Evolutionary conservation across 345 rosid genomes (phyloP), one percentile per base, ranked within the genome.

Genomic region (Eucalyptus polyanthemos): DNA sequence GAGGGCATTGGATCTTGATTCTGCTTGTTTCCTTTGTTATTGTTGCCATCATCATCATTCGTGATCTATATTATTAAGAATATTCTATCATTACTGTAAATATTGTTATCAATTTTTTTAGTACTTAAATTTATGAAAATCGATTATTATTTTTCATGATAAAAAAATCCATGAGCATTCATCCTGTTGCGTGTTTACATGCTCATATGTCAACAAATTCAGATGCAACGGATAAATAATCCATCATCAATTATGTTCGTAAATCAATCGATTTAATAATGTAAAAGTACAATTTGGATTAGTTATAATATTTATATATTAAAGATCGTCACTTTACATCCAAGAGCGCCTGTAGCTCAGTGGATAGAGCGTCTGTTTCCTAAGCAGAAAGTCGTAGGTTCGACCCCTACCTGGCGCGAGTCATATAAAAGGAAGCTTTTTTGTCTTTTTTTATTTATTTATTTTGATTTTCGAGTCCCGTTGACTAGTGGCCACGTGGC

Each of bases 281-380:
- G 1, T 7, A 2, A 3, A 65, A 58, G 2, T n/a, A 60, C 0
- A 21, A 21, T 53, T 53, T 21, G 58, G 58, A 53, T 2, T 0
- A 21, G 0, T 53, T 53, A 21, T 53, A 53, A 53, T 53, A 53
- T 0, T 53, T 0, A 21, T 53, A 21, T 0, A 8, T 53, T 1
- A 1, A 6, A 11, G 5, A 19, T 0, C 58, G 0, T 53, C 5
- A 8, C 1, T 2, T 1, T 1, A 8, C 7, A 1, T 3, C 13
- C 0, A n/a, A 2, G 6, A 45, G 99, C 99, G 95, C 97, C 94
- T 93, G 97, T 96, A 96, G 99, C 98, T 98, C 97, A 95, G 97
- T 96, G 98, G 97, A 96, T 95, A 97, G 98, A 95, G 98, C 96
- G 98, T 95, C 98, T 95, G 99, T 95, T 95, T 98, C 99, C 96